Base-by-base conservation (phyloP, 164 flowering plant genomes). In the Euptelea pleiosperma region DNA sequence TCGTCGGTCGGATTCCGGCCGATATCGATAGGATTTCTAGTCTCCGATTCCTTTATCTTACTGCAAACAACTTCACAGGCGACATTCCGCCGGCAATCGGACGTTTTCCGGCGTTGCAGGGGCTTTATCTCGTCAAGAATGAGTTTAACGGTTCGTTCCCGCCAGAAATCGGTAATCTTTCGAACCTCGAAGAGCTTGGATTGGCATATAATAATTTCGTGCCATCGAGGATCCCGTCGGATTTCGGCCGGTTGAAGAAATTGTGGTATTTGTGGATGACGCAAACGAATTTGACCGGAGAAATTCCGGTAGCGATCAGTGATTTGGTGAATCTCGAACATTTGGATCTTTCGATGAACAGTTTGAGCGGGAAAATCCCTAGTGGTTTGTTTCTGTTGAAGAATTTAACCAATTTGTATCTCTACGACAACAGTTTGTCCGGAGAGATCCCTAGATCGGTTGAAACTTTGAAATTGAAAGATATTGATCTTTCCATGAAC, bases 1-100 rank as follows among this genome's bases (percentile, higher is more conserved):
- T 89, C 42, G 76, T 69, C 19, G 91, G 93, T 6, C 48, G 43
- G 0, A 55, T 89, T n/a, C 96, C 96, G 4, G 49, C 25, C 12
- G 80, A 78, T 18, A 66, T 89, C 22, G 64, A 76, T 66, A 68
- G 64, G 12, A 52, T 89, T 12, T 6, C 55, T 0, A 19, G 14
- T 3, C 82, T 89, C 34, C 64, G 19, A 31, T 58, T 24, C 60
- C 61, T 89, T 9, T 57, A 74, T 61, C 63, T 89, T 16, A 53
- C 69, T 2, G 78, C 34, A 1, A 89, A 89, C 70, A 81, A 81
- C 57, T 82, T 86, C 75, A 39, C 86, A 31, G 90, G 89, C 14
- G 73, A 84, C 52, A 76, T 89, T 25, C 94, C 93, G 0, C 55
- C 70, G 8, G 53, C 66, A 2, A 69, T 86, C 3, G 84, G 83